These are phyloP conservation scores for Barbarea vulgaris DNA, from an alignment of 345 rosid genomes.

Conservation along the genomic window DNA sequence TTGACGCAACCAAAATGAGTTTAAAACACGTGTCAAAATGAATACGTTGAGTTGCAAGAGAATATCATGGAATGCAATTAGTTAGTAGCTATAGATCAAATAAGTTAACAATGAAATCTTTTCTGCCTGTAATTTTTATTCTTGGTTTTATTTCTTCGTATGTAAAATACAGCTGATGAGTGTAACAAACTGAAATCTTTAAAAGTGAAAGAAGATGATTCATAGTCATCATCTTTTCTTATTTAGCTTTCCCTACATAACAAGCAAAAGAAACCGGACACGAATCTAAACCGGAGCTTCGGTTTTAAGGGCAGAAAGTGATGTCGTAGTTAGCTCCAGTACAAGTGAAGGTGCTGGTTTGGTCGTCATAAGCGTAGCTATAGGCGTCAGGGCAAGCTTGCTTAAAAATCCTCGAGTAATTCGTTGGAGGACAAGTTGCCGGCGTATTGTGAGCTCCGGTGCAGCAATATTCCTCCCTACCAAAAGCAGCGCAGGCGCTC, in stretches of 20 bases:
- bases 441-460: slow-evolving; percentile 59
- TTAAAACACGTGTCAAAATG: not conserved
- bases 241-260: slow-evolving; percentile 2
- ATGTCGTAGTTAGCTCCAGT: slow-evolving; percentile 67
- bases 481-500: slow-evolving; percentile 73
- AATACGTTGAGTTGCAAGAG: too few species aligned
- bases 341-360: slow-evolving; percentile 73
- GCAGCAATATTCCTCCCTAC: slow-evolving; percentile 73
- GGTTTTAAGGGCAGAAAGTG: slow-evolving; percentile 62
- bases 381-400: slow-evolving; percentile 78
- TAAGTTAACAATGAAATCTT: not conserved
- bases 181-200: not conserved
- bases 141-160: not conserved
- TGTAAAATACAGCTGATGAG: too few species aligned
- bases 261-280: slow-evolving; percentile 28
- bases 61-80: not conserved
- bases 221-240: not conserved
- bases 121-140: not conserved
- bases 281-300: not conserved
- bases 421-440: slow-evolving; percentile 62
- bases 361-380: slow-evolving; percentile 85
- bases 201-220: slow-evolving; percentile 11
- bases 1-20: not conserved
- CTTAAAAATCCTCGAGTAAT: slow-evolving; percentile 68
- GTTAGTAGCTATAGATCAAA: not conserved